Evolutionary conservation across 345 rosid species (phyloP), one percentile per base, ranked within the genome.

Genomic region (Eucalyptus brandiana): DNA sequence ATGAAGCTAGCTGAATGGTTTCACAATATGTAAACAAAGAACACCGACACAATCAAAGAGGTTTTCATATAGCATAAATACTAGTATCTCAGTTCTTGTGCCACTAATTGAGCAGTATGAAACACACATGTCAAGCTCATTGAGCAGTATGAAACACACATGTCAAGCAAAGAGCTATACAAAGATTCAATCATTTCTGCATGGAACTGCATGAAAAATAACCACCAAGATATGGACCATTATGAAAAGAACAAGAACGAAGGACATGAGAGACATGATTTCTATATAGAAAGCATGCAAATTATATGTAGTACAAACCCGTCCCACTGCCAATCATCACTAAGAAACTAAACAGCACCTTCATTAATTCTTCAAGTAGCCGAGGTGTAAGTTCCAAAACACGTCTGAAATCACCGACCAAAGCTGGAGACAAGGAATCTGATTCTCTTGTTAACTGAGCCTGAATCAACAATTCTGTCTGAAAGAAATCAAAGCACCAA

Each of bases 381-480:
- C 99, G 96, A 92, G 99, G 99, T 87, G 99, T 94, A 92, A 97
- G 98, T 93, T 96, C 99, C 83, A 98, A 94, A 47, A 97, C 96
- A 85, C 95, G 98, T 91, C 93, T 96, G 90, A 98, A 96, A 93
- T 98, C 99, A 90, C 91, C 93, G 45, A 89, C 92, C 94, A 98
- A 92, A 90, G 96, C 93, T 76, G 99, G 99, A 86, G 99, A 94
- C 88, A 98, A 92, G 65, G 94, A 93, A 67, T 93, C 94, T 85
- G 97, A 93, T 94, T 94, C 95, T 87, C 96, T 97, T 83, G 97
- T 96, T 92, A 98, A 93, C 87, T 98, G 99, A 60, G 99, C 99
- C 94, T 98, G 99, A 92, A 98, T 96, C 95, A 98, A 93, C 95
- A 98, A 91, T 92, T 98, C 99, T 58, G 98, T 97, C 99, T 97